phyloP scores from a whole-genome alignment of 768 basidiomycete species.

The Lentinula detonsa region DNA sequence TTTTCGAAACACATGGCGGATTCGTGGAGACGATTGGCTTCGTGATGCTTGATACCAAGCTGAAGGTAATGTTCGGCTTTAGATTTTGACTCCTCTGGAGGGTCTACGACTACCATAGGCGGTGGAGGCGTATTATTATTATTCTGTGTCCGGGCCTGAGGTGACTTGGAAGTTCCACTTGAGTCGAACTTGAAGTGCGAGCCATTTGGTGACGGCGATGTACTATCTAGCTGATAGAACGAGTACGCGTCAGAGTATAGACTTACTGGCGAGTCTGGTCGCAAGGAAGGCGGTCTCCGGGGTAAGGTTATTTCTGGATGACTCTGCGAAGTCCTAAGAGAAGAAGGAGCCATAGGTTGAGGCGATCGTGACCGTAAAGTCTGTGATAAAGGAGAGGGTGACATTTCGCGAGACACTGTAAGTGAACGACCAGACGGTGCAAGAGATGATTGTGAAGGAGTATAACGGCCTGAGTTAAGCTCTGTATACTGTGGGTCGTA shows the following conservation, averaged over 20 bases:
- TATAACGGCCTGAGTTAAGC: not conserved
- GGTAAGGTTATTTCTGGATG: conserved; percentile 15
- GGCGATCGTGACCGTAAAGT: not conserved
- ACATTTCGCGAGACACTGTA: not conserved
- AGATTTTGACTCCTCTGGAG: not conserved
- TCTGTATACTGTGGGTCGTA: not conserved
- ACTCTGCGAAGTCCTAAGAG: conserved; percentile 5
- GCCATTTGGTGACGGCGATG: conserved; percentile 20
- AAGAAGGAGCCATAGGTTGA: conserved; percentile 4
- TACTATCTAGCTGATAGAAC: conserved; percentile 52
- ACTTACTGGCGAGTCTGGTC: conserved; percentile 30
- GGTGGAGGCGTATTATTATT: not conserved
- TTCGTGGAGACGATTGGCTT: conserved; percentile 60
- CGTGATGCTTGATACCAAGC: conserved; percentile 73
- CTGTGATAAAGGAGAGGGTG: not conserved
- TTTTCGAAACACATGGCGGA: conserved; percentile 33
- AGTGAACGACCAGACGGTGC: not conserved
- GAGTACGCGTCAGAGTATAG: conserved; percentile 62
- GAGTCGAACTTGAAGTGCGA: conserved; percentile 5
- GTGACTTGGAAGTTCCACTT: not conserved
- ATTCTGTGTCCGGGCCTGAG: not conserved
- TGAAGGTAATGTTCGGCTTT: conserved; percentile 68
- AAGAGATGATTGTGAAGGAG: not conserved
- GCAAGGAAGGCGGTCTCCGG: conserved; percentile 28
- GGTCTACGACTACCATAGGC: not conserved